Evolutionary conservation across 495 filamentous ascomycete genomes (phyloP), one percentile per base, ranked within the genome.

Genomic region (Staphylotrichum tortipilum): DNA sequence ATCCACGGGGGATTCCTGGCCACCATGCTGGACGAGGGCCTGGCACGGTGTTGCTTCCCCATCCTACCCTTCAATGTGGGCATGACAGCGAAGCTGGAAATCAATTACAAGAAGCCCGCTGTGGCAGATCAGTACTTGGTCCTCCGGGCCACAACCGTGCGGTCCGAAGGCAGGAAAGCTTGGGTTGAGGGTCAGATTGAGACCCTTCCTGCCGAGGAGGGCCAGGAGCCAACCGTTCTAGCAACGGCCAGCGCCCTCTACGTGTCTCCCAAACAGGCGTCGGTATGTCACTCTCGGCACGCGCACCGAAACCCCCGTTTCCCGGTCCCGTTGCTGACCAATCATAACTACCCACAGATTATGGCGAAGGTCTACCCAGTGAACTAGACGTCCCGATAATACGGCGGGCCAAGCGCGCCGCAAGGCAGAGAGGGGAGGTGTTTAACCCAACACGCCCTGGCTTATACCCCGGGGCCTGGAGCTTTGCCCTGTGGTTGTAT

Each of bases 181-280:
- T 98, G 91, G 91, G 90, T 96, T 6, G 83, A 89, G 68, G 94
- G 88, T 18, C 79, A 80, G 54, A 85, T 98, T 57, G 91, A 95
- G 76, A 85, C 88, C 19, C 73, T 96, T 11, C 79, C 80, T 12
- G 53, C 50, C 3, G 54, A 65, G 52, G 31, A 73, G 69, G 41
- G 70, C 55, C 50, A 68, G 34, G 30, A 59, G 49, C 65, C 65
- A 11, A 56, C 51, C 8, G 40, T 68, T 10, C 42, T 68, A 42
- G 65, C 61, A 18, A 66, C 63, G 34, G 65, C 63, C 11, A 84
- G 83, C 61, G 89, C 85, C 3, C 68, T 98, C 52, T 97, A 94
- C 62, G 78, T 98, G 53, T 89, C 94, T 67, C 92, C 92, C 5
- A 89, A 79, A 65, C 75, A 86, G 56, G 89, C 88, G 38, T 76